phyloP scores from a whole-genome alignment of 1,284 basidiomycete genomes.

The Caloboletus inedulis region DNA sequence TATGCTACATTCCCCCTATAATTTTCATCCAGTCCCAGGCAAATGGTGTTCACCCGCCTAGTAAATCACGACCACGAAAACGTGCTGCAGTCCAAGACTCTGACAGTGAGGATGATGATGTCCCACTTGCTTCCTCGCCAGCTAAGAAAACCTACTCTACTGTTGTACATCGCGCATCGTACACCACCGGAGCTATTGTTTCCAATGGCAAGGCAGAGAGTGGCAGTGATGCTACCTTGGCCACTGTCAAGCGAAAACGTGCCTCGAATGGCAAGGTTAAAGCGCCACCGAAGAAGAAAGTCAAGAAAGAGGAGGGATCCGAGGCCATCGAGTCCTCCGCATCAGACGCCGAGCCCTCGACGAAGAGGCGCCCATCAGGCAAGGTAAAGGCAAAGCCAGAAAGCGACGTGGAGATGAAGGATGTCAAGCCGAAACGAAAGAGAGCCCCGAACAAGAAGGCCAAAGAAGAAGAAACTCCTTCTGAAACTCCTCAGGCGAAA shows the following conservation, averaged over 20 bases:
- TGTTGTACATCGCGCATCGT: slow-evolving; percentile 41
- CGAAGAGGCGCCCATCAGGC: slow-evolving; percentile 43
- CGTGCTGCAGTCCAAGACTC: slow-evolving; percentile 55
- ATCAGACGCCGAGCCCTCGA: slow-evolving; percentile 43
- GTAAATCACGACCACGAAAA: slow-evolving; percentile 52
- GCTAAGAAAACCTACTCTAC: slow-evolving; percentile 47
- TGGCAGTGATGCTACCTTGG: slow-evolving; percentile 35
- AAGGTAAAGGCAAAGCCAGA: slow-evolving; percentile 58
- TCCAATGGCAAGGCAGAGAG: slow-evolving; percentile 41
- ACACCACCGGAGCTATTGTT: slow-evolving; percentile 35
- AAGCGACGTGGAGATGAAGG: slow-evolving; percentile 45
- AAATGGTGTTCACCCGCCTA: slow-evolving; percentile 38
- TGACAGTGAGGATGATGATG: slow-evolving; percentile 74
- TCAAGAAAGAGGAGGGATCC: slow-evolving; percentile 55
- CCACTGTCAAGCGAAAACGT: slow-evolving; percentile 38
- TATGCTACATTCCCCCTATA: slow-evolving; percentile 16
- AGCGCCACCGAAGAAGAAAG: slow-evolving; percentile 62
- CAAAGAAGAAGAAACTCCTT: slow-evolving; percentile 30
- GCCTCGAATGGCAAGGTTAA: slow-evolving; percentile 41
- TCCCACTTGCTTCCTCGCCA: slow-evolving; percentile 68
- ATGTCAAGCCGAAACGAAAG: slow-evolving; percentile 45
- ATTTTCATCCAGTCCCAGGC: slow-evolving; percentile 42
- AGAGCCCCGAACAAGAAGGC: slow-evolving; percentile 41
- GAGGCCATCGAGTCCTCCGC: slow-evolving; percentile 34
- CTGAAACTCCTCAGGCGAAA: slow-evolving; percentile 32